Conservation (phyloP, 1,284 basidiomycete genomes). For the Ganoderma leucocontextum region DNA sequence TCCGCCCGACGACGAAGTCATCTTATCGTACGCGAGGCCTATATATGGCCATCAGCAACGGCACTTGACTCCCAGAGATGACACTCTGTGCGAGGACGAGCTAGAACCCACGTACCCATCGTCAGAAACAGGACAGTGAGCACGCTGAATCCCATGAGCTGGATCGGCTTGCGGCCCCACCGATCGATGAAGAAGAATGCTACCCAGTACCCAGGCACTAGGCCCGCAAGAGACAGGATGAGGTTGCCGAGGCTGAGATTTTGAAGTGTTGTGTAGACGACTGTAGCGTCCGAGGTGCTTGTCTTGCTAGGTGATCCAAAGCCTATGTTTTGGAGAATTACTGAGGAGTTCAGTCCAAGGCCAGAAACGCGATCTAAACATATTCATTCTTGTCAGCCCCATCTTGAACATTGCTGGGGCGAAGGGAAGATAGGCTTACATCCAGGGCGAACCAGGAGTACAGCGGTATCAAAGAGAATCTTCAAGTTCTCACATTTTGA, state of each 20-base stretch:
- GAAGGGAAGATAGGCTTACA: constrained; percentile 41
- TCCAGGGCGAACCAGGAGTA: constrained; percentile 85
- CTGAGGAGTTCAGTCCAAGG: constrained; percentile 81
- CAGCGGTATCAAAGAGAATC: constrained; percentile 65
- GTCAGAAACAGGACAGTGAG: constrained; percentile 74
- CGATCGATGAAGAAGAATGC: constrained; percentile 73
- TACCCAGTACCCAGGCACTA: constrained; percentile 82
- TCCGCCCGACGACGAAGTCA: constrained; percentile 60
- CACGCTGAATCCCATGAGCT: constrained; percentile 79
- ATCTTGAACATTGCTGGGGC: neutral
- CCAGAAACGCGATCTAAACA: constrained; percentile 83
- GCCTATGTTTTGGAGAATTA: constrained; percentile 65
- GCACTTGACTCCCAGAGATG: neutral
- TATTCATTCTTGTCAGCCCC: constrained; percentile 21
- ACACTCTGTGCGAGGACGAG: neutral
- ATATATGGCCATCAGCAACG: constrained; percentile 13
- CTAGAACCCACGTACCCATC: constrained; percentile 53
- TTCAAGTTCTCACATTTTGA: constrained; percentile 71
- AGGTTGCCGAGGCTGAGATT: constrained; percentile 72
- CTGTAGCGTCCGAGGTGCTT: constrained; percentile 43
- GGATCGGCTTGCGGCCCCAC: constrained; percentile 80
- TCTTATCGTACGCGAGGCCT: constrained; percentile 79
- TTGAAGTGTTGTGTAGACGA: constrained; percentile 57
- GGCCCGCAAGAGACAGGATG: constrained; percentile 74
- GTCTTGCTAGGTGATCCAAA: constrained; percentile 53